phyloP scores from a whole-genome alignment of 2,329 filamentous ascomycete genomes.

The Penicillium sp. region DNA sequence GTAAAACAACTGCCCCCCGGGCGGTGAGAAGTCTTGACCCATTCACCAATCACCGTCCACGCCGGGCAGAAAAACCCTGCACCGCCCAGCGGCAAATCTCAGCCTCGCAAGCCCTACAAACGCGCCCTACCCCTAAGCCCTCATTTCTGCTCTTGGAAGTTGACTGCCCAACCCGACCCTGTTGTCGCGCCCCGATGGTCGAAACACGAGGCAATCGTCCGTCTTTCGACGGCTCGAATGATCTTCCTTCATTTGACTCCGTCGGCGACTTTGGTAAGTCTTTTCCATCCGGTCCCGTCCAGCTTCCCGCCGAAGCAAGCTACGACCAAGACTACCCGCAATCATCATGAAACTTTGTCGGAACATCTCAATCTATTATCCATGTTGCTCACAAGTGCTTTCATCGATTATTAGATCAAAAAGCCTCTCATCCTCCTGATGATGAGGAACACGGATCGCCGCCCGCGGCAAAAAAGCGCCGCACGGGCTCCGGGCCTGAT shows the following conservation, averaged over 20 bases:
- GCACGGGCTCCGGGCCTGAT: conserved; percentile 32
- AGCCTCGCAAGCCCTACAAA: conserved; percentile 39
- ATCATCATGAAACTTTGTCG: background rate
- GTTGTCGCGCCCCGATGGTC: conserved; percentile 32
- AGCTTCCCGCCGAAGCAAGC: background rate
- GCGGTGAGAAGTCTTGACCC: background rate
- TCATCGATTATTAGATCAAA: conserved; percentile 21
- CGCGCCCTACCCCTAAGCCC: conserved; percentile 50
- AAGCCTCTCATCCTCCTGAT: conserved; percentile 32
- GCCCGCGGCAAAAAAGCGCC: conserved; percentile 41
- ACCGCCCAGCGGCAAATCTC: conserved; percentile 5
- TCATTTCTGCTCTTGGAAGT: conserved; percentile 49
- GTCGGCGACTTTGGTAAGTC: conserved; percentile 37
- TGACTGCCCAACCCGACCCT: conserved; percentile 24
- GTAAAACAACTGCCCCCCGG: background rate
- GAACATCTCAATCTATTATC: background rate
- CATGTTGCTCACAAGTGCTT: background rate
- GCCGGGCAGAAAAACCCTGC: conserved; percentile 25
- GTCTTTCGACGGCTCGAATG: conserved; percentile 31
- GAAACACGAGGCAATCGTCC: conserved; percentile 29
- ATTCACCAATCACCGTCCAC: background rate
- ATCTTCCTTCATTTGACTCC: conserved; percentile 30
- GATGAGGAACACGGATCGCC: conserved; percentile 33
- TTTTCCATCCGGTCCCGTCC: conserved; percentile 1
- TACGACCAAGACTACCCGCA: background rate